Evolutionary conservation across 1,139 yeast species (phyloP), one percentile per base, ranked within the genome.

Genomic region (Saccharomycopsis hybrid): DNA sequence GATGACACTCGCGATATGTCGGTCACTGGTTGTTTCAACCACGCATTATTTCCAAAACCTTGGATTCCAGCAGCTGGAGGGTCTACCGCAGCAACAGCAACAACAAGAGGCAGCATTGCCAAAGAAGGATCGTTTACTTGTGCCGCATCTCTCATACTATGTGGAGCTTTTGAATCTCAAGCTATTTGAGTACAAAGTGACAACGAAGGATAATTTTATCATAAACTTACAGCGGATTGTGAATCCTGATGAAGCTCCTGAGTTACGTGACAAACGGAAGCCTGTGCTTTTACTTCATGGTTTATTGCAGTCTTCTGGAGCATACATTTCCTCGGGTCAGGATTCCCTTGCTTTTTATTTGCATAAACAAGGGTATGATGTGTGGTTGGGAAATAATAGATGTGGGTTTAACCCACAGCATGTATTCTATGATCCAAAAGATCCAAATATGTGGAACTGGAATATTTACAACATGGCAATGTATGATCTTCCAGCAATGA

Each of bases 311-410:
- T 83, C 95, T 31, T 80, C 94, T 0, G 97, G 92, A 0, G 85
- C 96, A 0, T 92, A 74, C 63, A 73, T 92, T 35, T 82, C 95
- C 0, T 71, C 85, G 24, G 97, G 97, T 0, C 70, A 72, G 50
- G 78, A 85, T 53, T 85, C 95, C 4, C 62, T 92, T 48, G 94
- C 94, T 0, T 81, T 79, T 57, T 75, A 71, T 57, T 69, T 90
- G 31, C 65, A 72, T 41, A 69, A 74, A 28, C 64, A 69, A 33
- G 96, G 96, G 0, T 88, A 74, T 62, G 97, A 92, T 59, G 92
- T 92, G 1, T 92, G 97, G 97, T 65, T 92, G 50, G 97, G 97
- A 1, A 89, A 90, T 62, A 90, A 90, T 62, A 69, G 98, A 53
- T 81, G 95, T 55, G 94, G 96, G 35, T 87, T 89, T 63, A 71